phyloP scores from a whole-genome alignment of 169 alveolate genomes.

The Plasmodium vivax region DNA sequence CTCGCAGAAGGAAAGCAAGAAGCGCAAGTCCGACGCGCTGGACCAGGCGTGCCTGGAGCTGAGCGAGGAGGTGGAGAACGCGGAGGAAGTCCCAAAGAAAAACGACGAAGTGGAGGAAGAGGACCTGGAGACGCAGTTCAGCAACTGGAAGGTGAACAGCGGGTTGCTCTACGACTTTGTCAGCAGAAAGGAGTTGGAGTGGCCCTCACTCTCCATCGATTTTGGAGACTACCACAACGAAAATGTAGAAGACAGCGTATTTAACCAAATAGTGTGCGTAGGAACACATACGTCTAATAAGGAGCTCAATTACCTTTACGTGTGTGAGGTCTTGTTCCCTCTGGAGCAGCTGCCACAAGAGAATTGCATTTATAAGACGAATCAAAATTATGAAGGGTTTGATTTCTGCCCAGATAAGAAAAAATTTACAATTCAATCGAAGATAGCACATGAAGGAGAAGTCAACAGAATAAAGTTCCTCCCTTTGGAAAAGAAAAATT shows the following conservation, averaged over 20 bases:
- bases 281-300: constrained; percentile 70
- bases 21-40: constrained; percentile 42
- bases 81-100: neutral
- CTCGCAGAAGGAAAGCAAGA: constrained; percentile 25
- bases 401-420: constrained; percentile 47
- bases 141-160: constrained; percentile 53
- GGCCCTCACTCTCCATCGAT: constrained; percentile 63
- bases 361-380: constrained; percentile 31
- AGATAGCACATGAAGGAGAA: constrained; percentile 58
- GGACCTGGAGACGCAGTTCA: constrained; percentile 26
- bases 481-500: constrained; percentile 34
- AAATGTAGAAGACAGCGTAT: constrained; percentile 25
- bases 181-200: constrained; percentile 51
- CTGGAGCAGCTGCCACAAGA: constrained; percentile 47
- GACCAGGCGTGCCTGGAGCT: constrained; percentile 63
- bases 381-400: constrained; percentile 57
- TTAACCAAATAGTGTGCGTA: constrained; percentile 55
- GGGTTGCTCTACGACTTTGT: constrained; percentile 55
- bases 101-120: constrained; percentile 25
- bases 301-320: constrained; percentile 48
- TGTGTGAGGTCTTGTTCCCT: constrained; percentile 57
- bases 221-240: constrained; percentile 45
- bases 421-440: constrained; percentile 47
- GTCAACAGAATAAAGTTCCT: constrained; percentile 47
- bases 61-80: constrained; percentile 39